Percentiles rank a stretch among this genome's conserved stretches.
phyloP scores from a whole-genome alignment of 225 moss, liverwort and hornwort genomes.

The Takakia lepidozioides region DNA sequence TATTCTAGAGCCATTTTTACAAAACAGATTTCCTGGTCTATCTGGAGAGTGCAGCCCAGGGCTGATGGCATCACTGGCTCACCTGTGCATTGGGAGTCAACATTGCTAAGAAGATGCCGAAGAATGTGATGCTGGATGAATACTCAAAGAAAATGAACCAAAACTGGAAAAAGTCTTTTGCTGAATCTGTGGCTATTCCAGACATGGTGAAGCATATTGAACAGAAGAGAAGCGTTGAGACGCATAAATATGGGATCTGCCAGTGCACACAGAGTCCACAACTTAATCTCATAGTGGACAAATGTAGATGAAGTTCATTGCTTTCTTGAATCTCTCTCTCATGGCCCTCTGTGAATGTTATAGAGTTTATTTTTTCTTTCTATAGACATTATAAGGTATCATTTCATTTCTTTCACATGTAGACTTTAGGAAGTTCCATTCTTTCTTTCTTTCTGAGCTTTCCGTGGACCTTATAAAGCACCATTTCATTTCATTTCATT shows the following conservation, averaged over 20 bases:
- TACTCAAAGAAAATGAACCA: slow-evolving; percentile 86
- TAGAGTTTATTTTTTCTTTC: no score
- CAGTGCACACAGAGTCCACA: neutral
- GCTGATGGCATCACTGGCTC: neutral
- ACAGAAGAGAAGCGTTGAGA: slow-evolving; percentile 74
- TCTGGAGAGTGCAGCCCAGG: neutral
- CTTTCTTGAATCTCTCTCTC: no score
- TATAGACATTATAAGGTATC: no score
- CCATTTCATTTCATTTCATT: no score
- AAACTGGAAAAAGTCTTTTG: slow-evolving; percentile 57
- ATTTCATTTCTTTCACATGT: no score
- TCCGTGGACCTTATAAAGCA: no score
- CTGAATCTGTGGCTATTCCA: slow-evolving; percentile 56
- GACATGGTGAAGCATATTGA: slow-evolving; percentile 71
- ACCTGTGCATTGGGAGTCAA: slow-evolving; percentile 86
- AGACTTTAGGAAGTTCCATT: no score
- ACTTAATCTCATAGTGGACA: neutral
- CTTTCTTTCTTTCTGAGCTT: no score
- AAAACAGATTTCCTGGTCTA: neutral
- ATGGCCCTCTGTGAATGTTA: no score
- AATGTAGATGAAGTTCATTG: no score
- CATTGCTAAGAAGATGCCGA: slow-evolving; percentile 80
- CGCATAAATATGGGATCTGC: slow-evolving; percentile 79
- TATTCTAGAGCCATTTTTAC: no score
- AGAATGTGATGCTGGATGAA: slow-evolving; percentile 71